Evolutionary conservation across 371 early-diverging fungal genomes (phyloP).

Genomic region (Smittium culicis): DNA sequence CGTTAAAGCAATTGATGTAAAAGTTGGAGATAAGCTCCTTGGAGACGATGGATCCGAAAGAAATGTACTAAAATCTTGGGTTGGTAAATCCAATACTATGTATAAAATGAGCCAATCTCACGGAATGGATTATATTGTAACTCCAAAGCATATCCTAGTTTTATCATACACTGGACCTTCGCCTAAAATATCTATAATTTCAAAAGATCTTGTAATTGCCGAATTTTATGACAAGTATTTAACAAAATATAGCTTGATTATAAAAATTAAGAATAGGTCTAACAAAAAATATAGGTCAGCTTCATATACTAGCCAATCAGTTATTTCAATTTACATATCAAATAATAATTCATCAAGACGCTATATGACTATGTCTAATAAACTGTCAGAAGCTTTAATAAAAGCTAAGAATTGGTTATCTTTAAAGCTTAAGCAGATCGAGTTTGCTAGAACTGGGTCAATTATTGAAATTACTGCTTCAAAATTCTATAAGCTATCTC

Average conservation of each 20-base stretch:
- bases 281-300: background rate
- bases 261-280: background rate
- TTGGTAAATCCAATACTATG: constrained; percentile 5
- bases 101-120: background rate
- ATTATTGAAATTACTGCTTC: constrained; percentile 4
- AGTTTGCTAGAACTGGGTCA: too few species aligned
- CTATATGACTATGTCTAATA: background rate
- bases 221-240: constrained; percentile 6
- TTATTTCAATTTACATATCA: background rate
- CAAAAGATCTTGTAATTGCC: background rate
- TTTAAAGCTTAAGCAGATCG: background rate
- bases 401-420: background rate
- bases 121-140: background rate
- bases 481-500: background rate
- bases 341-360: background rate
- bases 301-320: background rate
- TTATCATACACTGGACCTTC: background rate
- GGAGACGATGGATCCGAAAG: constrained; percentile 11
- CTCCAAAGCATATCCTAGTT: constrained; percentile 12
- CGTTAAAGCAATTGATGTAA: constrained; percentile 13
- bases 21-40: constrained; percentile 14
- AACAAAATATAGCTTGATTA: background rate
- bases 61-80: constrained; percentile 2
- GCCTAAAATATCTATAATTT: background rate
- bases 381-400: too few species aligned